Evolutionary conservation across 345 rosid species (phyloP), one percentile per base, ranked within the genome.

Genomic region (Citrus mangshanensis): DNA sequence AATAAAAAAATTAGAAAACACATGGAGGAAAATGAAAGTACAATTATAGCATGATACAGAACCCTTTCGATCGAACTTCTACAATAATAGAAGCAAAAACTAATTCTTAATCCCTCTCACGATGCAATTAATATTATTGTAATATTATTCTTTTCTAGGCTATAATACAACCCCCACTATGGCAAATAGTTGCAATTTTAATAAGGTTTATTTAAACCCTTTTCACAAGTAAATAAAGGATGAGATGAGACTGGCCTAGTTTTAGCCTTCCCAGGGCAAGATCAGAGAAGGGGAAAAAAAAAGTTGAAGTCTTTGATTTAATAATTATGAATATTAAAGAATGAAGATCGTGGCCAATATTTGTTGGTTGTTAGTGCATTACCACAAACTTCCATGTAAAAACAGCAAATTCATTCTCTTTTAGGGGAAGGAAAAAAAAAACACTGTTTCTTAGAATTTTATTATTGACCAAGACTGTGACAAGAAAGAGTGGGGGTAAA

Each of bases 401-500:
- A 16, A 24, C 30, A 70, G 63, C 46, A 59, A 67, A 40, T 32
- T 32, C 13, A 46, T 46, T 46, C 51, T 46, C 51, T 12, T 46
- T 46, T 0, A 32, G 3, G 9, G 4, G 9, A 2, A 1, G 35
- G 5, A 2, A 64, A 46, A 80, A 27, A 22, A 3, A 35, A 59
- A 46, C 16, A 30, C 40, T 63, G 77, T 75, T 51, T 35, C 18
- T 51, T 30, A 46, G 40, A 40, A 16, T 18, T 74, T 8, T 14
- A 38, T 35, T 24, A 13, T 59, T 30, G 46, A 30, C 54, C 51
- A 58, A 59, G n/a, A 35, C 13, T 58, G 63, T 68, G 82, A 79
- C 85, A 76, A 72, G 60, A 71, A 67, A 82, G 66, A 79, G 82
- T 82, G 85, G 82, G 30, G 65, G 61, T 49, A 71, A 30, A 75